Percentiles rank a stretch among this genome's conserved stretches.
Conservation (phyloP, 129 eudicot species). For the Calendula officinalis region DNA sequence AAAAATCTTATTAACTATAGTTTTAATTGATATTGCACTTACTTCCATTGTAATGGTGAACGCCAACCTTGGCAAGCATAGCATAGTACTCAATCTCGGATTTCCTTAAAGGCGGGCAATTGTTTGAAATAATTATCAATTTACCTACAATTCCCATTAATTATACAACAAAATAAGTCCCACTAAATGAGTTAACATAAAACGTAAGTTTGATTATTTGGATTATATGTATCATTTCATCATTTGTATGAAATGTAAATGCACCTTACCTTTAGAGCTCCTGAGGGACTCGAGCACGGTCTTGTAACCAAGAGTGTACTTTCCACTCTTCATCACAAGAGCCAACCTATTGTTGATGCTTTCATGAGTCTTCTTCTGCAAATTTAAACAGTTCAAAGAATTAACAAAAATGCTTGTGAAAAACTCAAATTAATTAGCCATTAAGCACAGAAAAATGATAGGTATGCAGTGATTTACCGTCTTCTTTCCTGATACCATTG, state of each 20-base stretch:
- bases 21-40: conserved; percentile 24
- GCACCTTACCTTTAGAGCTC: conserved; percentile 47
- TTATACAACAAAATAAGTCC: not conserved
- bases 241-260: not conserved
- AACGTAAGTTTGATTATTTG: too few species aligned
- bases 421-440: not conserved
- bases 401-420: not conserved
- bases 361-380: conserved; percentile 76
- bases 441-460: not conserved
- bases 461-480: conserved; percentile 10
- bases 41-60: conserved; percentile 86
- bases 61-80: conserved; percentile 85
- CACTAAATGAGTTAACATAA: not conserved
- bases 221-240: too few species aligned
- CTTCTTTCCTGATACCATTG: conserved; percentile 67
- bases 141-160: conserved; percentile 39
- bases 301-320: conserved; percentile 68
- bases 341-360: conserved; percentile 69
- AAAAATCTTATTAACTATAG: too few species aligned
- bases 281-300: conserved; percentile 67
- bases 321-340: conserved; percentile 77
- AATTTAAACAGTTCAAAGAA: not conserved
- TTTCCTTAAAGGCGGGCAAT: conserved; percentile 78
- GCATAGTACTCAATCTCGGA: conserved; percentile 88
- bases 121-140: conserved; percentile 61